These are phyloP conservation scores for Breynia disticha DNA, from an alignment of 441 rosid genomes.

Conservation along the genomic window DNA sequence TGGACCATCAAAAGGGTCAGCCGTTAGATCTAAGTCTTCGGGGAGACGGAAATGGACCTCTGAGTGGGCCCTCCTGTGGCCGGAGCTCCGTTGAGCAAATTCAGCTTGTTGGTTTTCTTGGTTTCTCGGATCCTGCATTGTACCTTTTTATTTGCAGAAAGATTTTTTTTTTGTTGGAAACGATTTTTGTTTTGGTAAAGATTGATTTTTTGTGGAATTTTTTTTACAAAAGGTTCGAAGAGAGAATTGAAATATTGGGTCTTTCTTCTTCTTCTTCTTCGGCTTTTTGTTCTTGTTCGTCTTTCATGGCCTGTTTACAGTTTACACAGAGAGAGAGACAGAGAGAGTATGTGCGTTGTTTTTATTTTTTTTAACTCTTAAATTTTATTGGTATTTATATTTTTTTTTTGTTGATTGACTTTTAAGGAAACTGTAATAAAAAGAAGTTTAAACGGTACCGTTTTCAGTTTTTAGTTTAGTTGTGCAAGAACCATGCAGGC, in stretches of 20 bases:
- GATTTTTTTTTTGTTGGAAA: no score
- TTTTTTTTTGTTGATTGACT: no score
- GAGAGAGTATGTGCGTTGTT: not conserved
- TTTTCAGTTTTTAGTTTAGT: no score
- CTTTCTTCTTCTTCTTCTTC: slow-evolving; percentile 5
- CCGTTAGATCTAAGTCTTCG: slow-evolving; percentile 62
- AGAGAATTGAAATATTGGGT: not conserved
- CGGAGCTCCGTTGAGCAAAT: slow-evolving; percentile 28
- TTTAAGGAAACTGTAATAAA: no score
- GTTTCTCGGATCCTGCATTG: slow-evolving; percentile 34
- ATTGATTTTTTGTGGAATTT: slow-evolving; percentile 13
- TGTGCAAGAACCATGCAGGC: no score
- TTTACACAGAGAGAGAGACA: not conserved
- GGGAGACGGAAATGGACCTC: slow-evolving; percentile 75
- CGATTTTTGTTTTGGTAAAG: not conserved
- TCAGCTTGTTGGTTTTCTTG: slow-evolving; percentile 11
- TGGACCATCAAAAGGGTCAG: slow-evolving; percentile 42
- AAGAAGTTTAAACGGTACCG: no score
- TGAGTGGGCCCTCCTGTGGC: slow-evolving; percentile 71
- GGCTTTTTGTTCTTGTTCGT: not conserved
- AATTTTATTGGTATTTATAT: no score
- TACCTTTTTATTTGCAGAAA: slow-evolving; percentile 1
- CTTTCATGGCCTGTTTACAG: slow-evolving; percentile 8
- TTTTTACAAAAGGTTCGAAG: not conserved
- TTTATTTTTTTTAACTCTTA: no score